These are phyloP conservation scores for Rickenella mellea DNA, from an alignment of 768 basidiomycete species.

Conservation along the genomic window DNA sequence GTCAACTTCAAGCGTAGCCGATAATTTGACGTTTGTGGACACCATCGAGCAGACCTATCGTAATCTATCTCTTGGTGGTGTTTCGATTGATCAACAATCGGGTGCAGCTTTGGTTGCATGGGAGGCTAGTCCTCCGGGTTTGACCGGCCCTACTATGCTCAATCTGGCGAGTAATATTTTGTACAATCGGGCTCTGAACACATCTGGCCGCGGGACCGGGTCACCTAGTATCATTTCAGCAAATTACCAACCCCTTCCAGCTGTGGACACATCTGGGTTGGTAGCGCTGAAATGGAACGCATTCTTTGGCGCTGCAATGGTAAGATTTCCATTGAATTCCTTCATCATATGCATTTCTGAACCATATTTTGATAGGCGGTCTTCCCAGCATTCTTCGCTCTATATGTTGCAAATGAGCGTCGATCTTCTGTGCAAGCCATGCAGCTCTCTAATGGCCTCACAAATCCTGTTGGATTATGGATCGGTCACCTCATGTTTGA, in stretches of 20 bases:
- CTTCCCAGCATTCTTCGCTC: slow-evolving; percentile 72
- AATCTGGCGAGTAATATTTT: slow-evolving; percentile 63
- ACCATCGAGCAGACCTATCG: slow-evolving; percentile 41
- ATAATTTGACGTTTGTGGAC: slow-evolving; percentile 52
- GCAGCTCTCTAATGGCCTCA: slow-evolving; percentile 71
- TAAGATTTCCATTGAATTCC: slow-evolving; percentile 17
- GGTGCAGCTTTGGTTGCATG: slow-evolving; percentile 55
- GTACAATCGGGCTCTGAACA: slow-evolving; percentile 52
- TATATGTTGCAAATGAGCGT: slow-evolving; percentile 70
- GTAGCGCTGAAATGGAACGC: slow-evolving; percentile 62
- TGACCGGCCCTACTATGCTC: slow-evolving; percentile 49
- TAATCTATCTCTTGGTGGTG: slow-evolving; percentile 55
- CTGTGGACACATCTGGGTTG: slow-evolving; percentile 43
- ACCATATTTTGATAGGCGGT: slow-evolving; percentile 36
- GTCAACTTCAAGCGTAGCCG: slow-evolving; percentile 29
- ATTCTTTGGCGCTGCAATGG: slow-evolving; percentile 70
- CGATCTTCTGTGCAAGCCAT: slow-evolving; percentile 66
- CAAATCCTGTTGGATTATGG: slow-evolving; percentile 64
- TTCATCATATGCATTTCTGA: slow-evolving; percentile 1
- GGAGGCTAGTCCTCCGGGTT: slow-evolving; percentile 55
- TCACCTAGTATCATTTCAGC: slow-evolving; percentile 46
- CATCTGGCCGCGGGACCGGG: slow-evolving; percentile 26
- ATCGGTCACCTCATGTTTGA: slow-evolving; percentile 75
- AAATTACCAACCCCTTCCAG: slow-evolving; percentile 49
- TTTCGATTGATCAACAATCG: slow-evolving; percentile 47